Base-by-base conservation (phyloP, 208 protist genomes). In the Leptomonas pyrrhocoris region DNA sequence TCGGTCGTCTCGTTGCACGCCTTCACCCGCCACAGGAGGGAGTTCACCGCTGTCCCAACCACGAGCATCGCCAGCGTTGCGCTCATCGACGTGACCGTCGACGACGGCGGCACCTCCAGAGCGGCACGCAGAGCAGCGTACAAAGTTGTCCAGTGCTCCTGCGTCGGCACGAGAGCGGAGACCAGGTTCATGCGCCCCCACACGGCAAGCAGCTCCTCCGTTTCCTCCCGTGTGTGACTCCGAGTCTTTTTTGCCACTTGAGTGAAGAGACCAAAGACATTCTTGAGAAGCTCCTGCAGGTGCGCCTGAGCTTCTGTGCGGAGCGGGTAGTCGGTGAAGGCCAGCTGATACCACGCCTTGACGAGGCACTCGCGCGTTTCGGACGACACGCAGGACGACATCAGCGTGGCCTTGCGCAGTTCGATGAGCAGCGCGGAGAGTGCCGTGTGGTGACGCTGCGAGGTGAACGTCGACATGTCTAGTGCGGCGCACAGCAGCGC, bases 321-420 rank as follows among this genome's bases (percentile, higher is more conserved):
- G 19, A 93, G 56, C 0, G 85, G 81, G 64, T 91, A 82, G 49
- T 86, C 84, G 31, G 81, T 79, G 67, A 77, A 75, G 43, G 73
- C 72, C 30, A 96, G 65, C 1, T 83, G 68, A 58, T 86, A 59
- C 92, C 92, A 96, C 12, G 88, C 89, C n/a, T 73, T 59, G 18
- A 86, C 58, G 50, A 92, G 77, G n/a, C 43, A 74, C 25, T 80
- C 55, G 8, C 77, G 61, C 19, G 62, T 69, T 27, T 83, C 81
- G n/a, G 68, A 23, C 0, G 65, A 19, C 21, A 56, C 40, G 53
- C 73, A 76, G 13, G 77, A 2, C 0, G 78, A 71, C 16, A 71
- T 78, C 50, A 83, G 16, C 21, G 76, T 88, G 8, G 74, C 75
- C 66, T 87, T 88, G 31, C 86, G 81, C 68, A 94, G 69, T 71